A percentile compares a stretch with the other conserved stretches of the same genome.
Evolutionary conservation across 2,329 filamentous ascomycete species (phyloP).

Genomic region (Teratosphaeria gauchensis): DNA sequence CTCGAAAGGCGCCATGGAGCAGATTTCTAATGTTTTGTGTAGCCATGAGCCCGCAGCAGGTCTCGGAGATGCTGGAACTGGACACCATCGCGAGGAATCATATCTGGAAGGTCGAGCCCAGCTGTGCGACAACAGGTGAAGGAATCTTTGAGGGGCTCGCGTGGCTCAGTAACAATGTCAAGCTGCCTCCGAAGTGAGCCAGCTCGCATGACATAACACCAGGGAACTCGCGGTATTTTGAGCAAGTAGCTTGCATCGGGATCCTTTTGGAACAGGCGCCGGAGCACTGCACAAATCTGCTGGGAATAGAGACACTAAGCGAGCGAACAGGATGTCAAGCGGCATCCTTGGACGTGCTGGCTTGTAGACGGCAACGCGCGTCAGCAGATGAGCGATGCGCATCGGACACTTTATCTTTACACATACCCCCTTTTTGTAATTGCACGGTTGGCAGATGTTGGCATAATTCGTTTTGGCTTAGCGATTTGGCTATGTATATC

Average conservation of each 20-base stretch:
- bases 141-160: slow-evolving; percentile 44
- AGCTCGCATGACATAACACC: not conserved
- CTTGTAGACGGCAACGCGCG: not conserved
- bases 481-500: not conserved
- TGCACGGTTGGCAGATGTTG: not conserved
- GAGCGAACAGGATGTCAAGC: not conserved
- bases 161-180: slow-evolving; percentile 44
- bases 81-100: slow-evolving; percentile 43
- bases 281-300: not conserved
- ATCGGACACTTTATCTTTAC: not conserved
- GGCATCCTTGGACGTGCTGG: not conserved
- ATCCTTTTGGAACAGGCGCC: not conserved
- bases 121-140: slow-evolving; percentile 44
- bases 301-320: not conserved
- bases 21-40: not conserved
- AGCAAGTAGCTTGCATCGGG: not conserved
- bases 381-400: not conserved
- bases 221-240: not conserved
- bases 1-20: too few relatives aligned
- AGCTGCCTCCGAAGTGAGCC: slow-evolving; percentile 22
- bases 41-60: slow-evolving; percentile 43
- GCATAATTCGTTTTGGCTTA: not conserved
- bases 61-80: slow-evolving; percentile 39
- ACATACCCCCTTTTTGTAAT: not conserved
- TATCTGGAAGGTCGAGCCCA: slow-evolving; percentile 46